Evolutionary conservation across 495 filamentous ascomycete genomes (phyloP).

Genomic region (Trichoderma asperelloides): DNA sequence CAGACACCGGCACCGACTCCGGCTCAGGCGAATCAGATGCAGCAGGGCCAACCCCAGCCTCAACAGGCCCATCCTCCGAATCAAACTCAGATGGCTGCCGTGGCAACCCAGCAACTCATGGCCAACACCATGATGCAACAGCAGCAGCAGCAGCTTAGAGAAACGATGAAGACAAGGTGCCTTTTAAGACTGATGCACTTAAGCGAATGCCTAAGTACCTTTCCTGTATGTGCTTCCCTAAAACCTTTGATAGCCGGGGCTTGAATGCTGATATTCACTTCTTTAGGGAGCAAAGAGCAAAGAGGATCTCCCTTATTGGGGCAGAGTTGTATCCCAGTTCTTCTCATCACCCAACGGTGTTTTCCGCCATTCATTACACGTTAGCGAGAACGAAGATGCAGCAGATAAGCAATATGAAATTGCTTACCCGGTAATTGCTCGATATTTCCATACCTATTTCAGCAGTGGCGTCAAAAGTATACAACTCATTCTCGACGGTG

Average conservation of each 20-base stretch:
- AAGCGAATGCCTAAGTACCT: constrained; percentile 59
- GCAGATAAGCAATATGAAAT: constrained; percentile 70
- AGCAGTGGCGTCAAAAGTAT: constrained; percentile 73
- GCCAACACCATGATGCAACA: constrained; percentile 23
- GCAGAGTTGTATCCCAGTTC: constrained; percentile 62
- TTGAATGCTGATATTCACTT: not conserved
- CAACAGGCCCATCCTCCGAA: constrained; percentile 35
- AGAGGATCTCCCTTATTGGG: constrained; percentile 63
- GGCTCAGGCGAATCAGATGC: constrained; percentile 38
- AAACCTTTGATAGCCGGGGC: not conserved
- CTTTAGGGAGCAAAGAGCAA: constrained; percentile 44
- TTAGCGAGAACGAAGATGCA: constrained; percentile 33
- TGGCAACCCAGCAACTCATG: constrained; percentile 23
- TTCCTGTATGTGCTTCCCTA: constrained; percentile 38
- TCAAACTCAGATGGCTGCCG: constrained; percentile 37
- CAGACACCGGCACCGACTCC: constrained; percentile 19
- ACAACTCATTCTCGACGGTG: constrained; percentile 61
- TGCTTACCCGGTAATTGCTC: constrained; percentile 59
- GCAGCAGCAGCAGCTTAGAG: constrained; percentile 42
- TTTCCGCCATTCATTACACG: constrained; percentile 53
- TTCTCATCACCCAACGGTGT: constrained; percentile 53
- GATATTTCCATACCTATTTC: constrained; percentile 76
- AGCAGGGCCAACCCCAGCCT: constrained; percentile 35
- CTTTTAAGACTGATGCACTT: constrained; percentile 60
- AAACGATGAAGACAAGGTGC: constrained; percentile 46